Evolutionary conservation across 2,329 filamentous ascomycete genomes (phyloP).

Genomic region (Mollisiaceae sp.): DNA sequence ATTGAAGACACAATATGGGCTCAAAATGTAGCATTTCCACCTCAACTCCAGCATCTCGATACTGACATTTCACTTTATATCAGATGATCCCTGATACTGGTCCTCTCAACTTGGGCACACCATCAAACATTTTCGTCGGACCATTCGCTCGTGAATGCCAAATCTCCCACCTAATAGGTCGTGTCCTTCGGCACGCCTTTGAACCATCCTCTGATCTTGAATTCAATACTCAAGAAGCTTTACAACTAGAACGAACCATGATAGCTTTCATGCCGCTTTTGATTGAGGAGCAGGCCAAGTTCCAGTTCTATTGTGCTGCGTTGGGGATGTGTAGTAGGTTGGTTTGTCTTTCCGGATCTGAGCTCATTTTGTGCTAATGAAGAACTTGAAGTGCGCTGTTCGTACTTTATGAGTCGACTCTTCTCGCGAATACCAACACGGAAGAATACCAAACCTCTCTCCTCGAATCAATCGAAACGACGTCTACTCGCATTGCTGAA

Average conservation of each 20-base stretch:
- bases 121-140: constrained; percentile 15
- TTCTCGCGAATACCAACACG: background rate
- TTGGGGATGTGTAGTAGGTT: constrained; percentile 23
- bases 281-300: constrained; percentile 9
- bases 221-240: constrained; percentile 15
- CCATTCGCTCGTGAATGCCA: constrained; percentile 25
- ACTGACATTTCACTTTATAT: background rate
- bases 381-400: background rate
- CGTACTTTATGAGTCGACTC: constrained; percentile 6
- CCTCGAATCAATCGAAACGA: background rate
- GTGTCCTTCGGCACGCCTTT: constrained; percentile 19
- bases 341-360: background rate
- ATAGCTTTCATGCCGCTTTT: constrained; percentile 18
- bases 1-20: constrained; percentile 15
- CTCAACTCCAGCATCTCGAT: background rate
- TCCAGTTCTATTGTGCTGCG: constrained; percentile 17
- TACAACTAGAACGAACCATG: constrained; percentile 21
- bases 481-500: constrained; percentile 2
- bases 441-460: background rate
- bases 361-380: background rate
- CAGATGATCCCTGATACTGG: background rate
- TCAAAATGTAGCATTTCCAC: background rate
- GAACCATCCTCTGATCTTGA: constrained; percentile 13
- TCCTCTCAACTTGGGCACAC: constrained; percentile 3
- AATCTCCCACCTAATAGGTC: constrained; percentile 20